Conservation (phyloP, 2,329 filamentous ascomycete genomes). For the Talaromyces rugulosus region DNA sequence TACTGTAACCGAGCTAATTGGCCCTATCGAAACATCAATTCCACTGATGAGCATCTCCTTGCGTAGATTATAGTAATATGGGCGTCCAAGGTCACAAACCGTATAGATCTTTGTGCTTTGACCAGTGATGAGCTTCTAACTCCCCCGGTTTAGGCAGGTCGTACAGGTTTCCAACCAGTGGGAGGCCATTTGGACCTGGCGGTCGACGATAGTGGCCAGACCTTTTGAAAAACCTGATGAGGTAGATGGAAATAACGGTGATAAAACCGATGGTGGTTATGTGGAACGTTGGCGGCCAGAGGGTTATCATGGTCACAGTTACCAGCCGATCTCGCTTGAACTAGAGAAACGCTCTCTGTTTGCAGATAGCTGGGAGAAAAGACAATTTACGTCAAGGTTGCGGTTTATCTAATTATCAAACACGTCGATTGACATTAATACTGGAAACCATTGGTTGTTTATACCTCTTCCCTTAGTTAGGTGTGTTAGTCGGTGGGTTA, state of each 20-base stretch:
- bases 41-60: not conserved
- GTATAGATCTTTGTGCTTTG: slow-evolving; percentile 39
- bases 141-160: slow-evolving; percentile 42
- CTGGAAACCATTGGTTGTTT: not conserved
- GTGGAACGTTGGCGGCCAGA: not conserved
- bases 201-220: not conserved
- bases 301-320: not conserved
- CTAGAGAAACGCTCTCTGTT: not conserved
- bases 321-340: not conserved
- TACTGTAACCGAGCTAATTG: slow-evolving; percentile 34
- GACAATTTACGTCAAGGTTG: not conserved
- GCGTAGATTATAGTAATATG: not conserved
- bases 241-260: not conserved
- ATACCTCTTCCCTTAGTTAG: not conserved
- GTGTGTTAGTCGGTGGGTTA: not conserved
- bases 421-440: not conserved
- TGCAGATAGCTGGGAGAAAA: not conserved
- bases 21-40: slow-evolving; percentile 16
- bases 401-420: not conserved
- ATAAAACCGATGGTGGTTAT: not conserved
- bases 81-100: slow-evolving; percentile 16
- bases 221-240: not conserved
- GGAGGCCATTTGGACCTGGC: slow-evolving; percentile 38
- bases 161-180: slow-evolving; percentile 47
- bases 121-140: slow-evolving; percentile 41